Conservation (phyloP, 495 filamentous ascomycete species). For the Bacidia gigantensis region DNA sequence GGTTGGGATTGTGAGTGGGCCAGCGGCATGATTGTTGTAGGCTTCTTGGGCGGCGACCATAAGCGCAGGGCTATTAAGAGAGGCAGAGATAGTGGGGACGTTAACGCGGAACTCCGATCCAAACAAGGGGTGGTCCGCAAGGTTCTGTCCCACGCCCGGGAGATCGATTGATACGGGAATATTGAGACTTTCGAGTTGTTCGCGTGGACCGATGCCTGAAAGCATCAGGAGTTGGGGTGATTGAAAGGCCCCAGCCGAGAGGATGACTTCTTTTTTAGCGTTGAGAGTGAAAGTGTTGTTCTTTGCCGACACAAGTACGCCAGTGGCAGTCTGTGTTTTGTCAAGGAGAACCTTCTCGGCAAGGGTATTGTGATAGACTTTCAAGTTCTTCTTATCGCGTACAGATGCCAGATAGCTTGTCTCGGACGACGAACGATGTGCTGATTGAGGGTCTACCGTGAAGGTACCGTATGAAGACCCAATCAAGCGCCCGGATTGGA, state of each 20-base stretch:
- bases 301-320: constrained; percentile 14
- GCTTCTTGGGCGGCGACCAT: neutral
- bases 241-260: constrained; percentile 43
- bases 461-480: constrained; percentile 13
- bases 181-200: constrained; percentile 19
- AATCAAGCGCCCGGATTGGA: constrained; percentile 25
- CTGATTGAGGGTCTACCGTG: constrained; percentile 17
- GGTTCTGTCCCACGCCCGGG: constrained; percentile 39
- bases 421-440: constrained; percentile 17
- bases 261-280: constrained; percentile 42
- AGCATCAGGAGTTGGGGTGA: constrained; percentile 46
- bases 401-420: constrained; percentile 20
- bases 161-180: constrained; percentile 26
- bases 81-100: constrained; percentile 10
- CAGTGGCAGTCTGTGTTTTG: neutral
- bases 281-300: constrained; percentile 24
- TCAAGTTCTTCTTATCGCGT: constrained; percentile 13
- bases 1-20: constrained; percentile 4
- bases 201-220: constrained; percentile 42
- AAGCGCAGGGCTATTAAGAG: neutral
- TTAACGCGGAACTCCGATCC: constrained; percentile 15
- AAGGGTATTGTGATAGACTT: constrained; percentile 3
- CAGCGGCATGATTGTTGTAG: constrained; percentile 1
- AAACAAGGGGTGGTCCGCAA: constrained; percentile 21
- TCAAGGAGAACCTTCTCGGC: constrained; percentile 13